A percentile compares a stretch with the other conserved stretches of the same genome.
These are phyloP conservation scores for Alternaria panax DNA, from an alignment of 2,329 filamentous ascomycete species.

Conservation along the genomic window DNA sequence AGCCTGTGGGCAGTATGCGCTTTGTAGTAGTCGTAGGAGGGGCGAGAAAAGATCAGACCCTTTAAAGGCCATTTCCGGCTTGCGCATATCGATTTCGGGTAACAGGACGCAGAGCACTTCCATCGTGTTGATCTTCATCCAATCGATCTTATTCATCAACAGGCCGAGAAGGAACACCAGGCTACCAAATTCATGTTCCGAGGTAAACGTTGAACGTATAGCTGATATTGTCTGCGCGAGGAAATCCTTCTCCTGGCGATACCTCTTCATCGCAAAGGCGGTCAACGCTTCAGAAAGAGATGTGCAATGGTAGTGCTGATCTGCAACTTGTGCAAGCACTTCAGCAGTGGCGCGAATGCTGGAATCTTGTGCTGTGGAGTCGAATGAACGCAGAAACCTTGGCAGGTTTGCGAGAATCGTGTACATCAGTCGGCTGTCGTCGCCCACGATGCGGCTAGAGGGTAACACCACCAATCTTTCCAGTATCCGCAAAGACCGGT, in stretches of 20 bases:
- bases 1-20: constrained; percentile 91
- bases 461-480: constrained; percentile 81
- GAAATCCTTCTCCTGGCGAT: constrained; percentile 76
- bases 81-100: constrained; percentile 90
- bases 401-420: constrained; percentile 91
- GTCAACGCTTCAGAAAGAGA: constrained; percentile 73
- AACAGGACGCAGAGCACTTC: constrained; percentile 84
- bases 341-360: constrained; percentile 66
- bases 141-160: constrained; percentile 84
- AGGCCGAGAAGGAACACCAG: constrained; percentile 90
- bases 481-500: constrained; percentile 77
- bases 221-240: constrained; percentile 75
- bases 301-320: constrained; percentile 74
- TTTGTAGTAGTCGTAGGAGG: constrained; percentile 85
- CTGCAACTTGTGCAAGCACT: constrained; percentile 74
- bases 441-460: constrained; percentile 80
- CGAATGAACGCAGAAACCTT: constrained; percentile 80
- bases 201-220: constrained; percentile 79
- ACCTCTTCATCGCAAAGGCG: constrained; percentile 72
- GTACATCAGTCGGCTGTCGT: constrained; percentile 82
- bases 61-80: constrained; percentile 86
- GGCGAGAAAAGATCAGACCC: constrained; percentile 96
- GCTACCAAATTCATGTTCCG: constrained; percentile 81
- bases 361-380: constrained; percentile 64
- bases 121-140: constrained; percentile 95